A percentile compares a stretch with the other conserved stretches of the same genome.
Conservation (phyloP, 2,329 filamentous ascomycete species). For the Botryosphaeria agaves region DNA sequence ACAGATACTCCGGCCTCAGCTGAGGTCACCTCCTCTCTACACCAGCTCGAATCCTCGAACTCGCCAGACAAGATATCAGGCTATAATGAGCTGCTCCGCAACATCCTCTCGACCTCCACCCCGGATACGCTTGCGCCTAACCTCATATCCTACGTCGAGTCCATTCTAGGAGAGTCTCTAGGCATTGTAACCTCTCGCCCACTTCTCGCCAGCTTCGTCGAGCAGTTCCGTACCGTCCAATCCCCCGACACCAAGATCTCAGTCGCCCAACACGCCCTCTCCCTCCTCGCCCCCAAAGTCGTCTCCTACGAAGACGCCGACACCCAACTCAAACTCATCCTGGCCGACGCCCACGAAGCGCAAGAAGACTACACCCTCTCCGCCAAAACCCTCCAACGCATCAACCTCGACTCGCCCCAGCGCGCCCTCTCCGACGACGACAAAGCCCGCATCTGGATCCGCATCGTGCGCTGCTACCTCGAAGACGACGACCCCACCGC, state of each 20-base stretch:
- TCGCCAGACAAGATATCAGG: constrained; percentile 33
- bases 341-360: constrained; percentile 68
- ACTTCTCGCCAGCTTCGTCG: constrained; percentile 50
- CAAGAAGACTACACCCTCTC: constrained; percentile 68
- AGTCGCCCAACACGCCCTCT: constrained; percentile 57
- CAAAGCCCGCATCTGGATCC: constrained; percentile 75
- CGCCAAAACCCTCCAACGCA: constrained; percentile 61
- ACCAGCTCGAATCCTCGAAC: constrained; percentile 30
- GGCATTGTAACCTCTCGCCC: constrained; percentile 61
- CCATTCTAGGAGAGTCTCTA: constrained; percentile 49
- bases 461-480: constrained; percentile 84
- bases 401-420: constrained; percentile 79
- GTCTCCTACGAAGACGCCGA: constrained; percentile 74
- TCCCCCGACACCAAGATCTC: constrained; percentile 53
- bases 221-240: constrained; percentile 41
- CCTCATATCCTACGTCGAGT: constrained; percentile 49
- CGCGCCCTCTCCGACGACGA: constrained; percentile 67
- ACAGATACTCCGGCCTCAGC: constrained; percentile 31
- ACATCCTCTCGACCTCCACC: constrained; percentile 30
- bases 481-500: constrained; percentile 81
- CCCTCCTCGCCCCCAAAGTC: constrained; percentile 46
- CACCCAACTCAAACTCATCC: constrained; percentile 57
- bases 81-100: constrained; percentile 40
- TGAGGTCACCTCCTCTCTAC: constrained; percentile 29
- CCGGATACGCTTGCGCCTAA: constrained; percentile 36